Percentiles rank a stretch among this genome's conserved stretches.
These are phyloP conservation scores for Colletotrichum acutatum DNA, from an alignment of 2,329 filamentous ascomycete genomes.

Conservation along the genomic window DNA sequence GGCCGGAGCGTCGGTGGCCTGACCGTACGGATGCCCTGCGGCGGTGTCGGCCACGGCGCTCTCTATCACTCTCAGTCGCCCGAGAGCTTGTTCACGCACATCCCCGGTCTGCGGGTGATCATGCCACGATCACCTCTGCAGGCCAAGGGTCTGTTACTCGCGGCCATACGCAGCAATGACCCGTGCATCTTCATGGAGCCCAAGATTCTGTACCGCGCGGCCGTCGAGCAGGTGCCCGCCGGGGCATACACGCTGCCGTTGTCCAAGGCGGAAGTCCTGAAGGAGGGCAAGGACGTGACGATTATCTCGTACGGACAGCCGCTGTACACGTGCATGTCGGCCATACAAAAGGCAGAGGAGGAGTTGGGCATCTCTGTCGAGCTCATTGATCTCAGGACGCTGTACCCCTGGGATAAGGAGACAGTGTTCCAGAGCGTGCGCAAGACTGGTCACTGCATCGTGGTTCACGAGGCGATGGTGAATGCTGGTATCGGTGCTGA, in stretches of 20 bases:
- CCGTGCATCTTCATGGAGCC: conserved; percentile 95
- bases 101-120: conserved; percentile 86
- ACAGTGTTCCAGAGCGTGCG: conserved; percentile 84
- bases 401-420: conserved; percentile 92
- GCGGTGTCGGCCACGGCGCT: conserved; percentile 88
- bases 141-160: conserved; percentile 86
- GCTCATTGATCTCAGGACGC: conserved; percentile 86
- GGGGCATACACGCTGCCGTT: conserved; percentile 85
- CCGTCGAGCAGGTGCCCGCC: conserved; percentile 89
- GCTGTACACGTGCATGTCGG: conserved; percentile 83
- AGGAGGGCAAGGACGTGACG: conserved; percentile 82
- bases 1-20: conserved; percentile 77
- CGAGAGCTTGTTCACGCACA: conserved; percentile 87
- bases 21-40: conserved; percentile 90
- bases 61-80: conserved; percentile 91
- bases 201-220: conserved; percentile 90
- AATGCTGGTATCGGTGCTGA: conserved; percentile 92
- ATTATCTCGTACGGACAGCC: conserved; percentile 91
- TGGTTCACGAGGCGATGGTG: conserved; percentile 93
- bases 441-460: conserved; percentile 86
- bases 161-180: conserved; percentile 82
- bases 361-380: conserved; percentile 83
- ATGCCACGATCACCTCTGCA: conserved; percentile 88
- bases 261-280: conserved; percentile 86
- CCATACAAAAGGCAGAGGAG: conserved; percentile 79